phyloP scores from a whole-genome alignment of 2,329 filamentous ascomycete species.

The Paraphaeosphaeria sporulosa region DNA sequence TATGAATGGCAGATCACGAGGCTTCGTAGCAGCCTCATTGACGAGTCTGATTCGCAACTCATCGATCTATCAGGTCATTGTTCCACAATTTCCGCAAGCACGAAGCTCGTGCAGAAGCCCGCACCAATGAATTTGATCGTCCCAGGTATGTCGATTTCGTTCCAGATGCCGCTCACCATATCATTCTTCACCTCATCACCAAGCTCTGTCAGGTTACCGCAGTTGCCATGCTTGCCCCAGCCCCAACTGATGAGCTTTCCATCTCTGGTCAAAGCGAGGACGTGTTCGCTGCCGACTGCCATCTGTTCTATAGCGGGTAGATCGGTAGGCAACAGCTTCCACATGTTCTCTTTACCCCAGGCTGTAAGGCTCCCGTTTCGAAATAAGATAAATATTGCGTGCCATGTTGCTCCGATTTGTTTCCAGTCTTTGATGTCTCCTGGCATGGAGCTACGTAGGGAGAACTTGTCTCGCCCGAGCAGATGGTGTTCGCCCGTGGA shows the following conservation, averaged over 20 bases:
- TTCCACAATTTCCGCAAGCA: conserved; percentile 22
- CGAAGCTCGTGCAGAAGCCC: conserved; percentile 41
- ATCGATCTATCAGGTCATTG: not conserved
- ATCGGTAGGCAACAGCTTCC: conserved; percentile 73
- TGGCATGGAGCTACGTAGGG: conserved; percentile 67
- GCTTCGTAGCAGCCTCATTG: not conserved
- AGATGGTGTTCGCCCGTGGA: conserved; percentile 68
- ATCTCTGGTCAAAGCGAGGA: conserved; percentile 71
- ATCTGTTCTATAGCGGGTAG: conserved; percentile 69
- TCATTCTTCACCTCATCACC: conserved; percentile 30
- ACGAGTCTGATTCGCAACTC: not conserved
- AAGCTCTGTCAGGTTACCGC: conserved; percentile 60
- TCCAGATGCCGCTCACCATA: conserved; percentile 41
- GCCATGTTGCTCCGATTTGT: conserved; percentile 81
- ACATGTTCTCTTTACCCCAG: conserved; percentile 88
- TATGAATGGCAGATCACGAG: conserved; percentile 6
- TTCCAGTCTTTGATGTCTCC: conserved; percentile 64
- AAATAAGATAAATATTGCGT: conserved; percentile 75
- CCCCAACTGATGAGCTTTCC: conserved; percentile 84
- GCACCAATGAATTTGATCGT: conserved; percentile 31
- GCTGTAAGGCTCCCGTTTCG: conserved; percentile 67
- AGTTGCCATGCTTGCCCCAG: conserved; percentile 98
- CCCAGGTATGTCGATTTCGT: conserved; percentile 34
- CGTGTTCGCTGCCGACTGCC: conserved; percentile 90
- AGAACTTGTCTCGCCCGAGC: conserved; percentile 79